Evolutionary conservation across 2,329 filamentous ascomycete species (phyloP).

Genomic region (Fusarium tupiense): DNA sequence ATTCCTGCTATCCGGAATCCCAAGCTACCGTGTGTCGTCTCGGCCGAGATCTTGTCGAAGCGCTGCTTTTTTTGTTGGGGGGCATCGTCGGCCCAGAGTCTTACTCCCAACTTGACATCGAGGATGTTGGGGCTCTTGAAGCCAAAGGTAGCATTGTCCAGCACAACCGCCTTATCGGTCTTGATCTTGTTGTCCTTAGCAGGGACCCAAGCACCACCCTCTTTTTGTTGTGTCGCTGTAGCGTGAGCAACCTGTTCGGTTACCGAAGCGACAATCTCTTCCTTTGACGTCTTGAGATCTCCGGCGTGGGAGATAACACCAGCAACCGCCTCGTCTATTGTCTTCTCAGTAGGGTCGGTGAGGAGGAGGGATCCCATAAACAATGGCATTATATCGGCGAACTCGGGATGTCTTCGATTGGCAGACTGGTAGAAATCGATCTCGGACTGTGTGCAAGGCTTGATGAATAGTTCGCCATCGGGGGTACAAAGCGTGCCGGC

Average conservation of each 20-base stretch:
- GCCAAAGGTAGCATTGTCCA: slow-evolving; percentile 84
- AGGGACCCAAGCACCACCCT: slow-evolving; percentile 56
- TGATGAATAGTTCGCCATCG: slow-evolving; percentile 88
- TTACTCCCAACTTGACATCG: slow-evolving; percentile 88
- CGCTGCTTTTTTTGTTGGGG: slow-evolving; percentile 66
- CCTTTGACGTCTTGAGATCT: slow-evolving; percentile 46
- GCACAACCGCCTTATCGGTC: slow-evolving; percentile 82
- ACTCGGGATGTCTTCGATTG: slow-evolving; percentile 71
- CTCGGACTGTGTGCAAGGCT: slow-evolving; percentile 88
- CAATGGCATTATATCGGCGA: slow-evolving; percentile 82
- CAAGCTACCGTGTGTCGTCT: slow-evolving; percentile 68
- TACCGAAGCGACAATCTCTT: slow-evolving; percentile 48
- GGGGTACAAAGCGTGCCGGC: slow-evolving; percentile 89
- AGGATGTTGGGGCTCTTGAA: slow-evolving; percentile 89
- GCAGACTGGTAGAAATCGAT: slow-evolving; percentile 89
- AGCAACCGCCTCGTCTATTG: slow-evolving; percentile 60
- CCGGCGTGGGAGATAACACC: slow-evolving; percentile 54
- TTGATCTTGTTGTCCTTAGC: slow-evolving; percentile 69
- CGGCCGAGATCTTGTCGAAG: slow-evolving; percentile 67
- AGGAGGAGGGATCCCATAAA: slow-evolving; percentile 84
- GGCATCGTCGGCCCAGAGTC: slow-evolving; percentile 84
- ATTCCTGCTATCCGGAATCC: slow-evolving; percentile 74
- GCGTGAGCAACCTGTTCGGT: slow-evolving; percentile 45
- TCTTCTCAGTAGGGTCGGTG: slow-evolving; percentile 61
- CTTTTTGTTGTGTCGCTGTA: slow-evolving; percentile 19